Conservation (phyloP, 164 flowering plant species). For the Pachysandra terminalis region DNA sequence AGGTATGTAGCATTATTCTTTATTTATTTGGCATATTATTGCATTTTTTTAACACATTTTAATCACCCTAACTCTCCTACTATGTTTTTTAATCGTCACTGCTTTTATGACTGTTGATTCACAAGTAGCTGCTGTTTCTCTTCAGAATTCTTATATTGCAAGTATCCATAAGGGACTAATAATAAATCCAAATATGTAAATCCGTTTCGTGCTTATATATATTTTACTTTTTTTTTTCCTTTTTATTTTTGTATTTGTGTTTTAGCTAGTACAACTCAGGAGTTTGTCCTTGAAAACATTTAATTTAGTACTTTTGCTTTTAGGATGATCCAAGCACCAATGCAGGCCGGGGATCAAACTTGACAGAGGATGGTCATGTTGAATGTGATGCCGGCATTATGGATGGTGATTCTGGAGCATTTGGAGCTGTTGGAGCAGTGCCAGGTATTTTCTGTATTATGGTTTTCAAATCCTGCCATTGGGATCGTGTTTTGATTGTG, state of each 20-base stretch:
- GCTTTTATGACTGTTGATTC: background rate
- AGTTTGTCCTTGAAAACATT: background rate
- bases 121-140: background rate
- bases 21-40: background rate
- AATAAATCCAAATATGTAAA: too few species aligned
- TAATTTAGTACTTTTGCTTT: background rate
- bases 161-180: background rate
- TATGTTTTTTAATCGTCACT: background rate
- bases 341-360: slow-evolving; percentile 94
- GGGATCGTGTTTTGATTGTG: background rate
- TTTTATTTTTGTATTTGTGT: too few species aligned
- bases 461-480: background rate
- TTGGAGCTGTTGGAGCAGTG: slow-evolving; percentile 97
- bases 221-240: background rate
- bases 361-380: slow-evolving; percentile 88
- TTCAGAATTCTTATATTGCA: background rate
- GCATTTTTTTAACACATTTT: background rate
- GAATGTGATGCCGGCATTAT: slow-evolving; percentile 99
- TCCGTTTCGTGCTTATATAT: background rate
- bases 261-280: too few species aligned
- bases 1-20: slow-evolving; percentile 39
- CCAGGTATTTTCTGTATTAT: slow-evolving; percentile 50
- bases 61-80: too few species aligned
- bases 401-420: slow-evolving; percentile 87
- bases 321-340: slow-evolving; percentile 96